Base-by-base conservation (phyloP, 2,329 filamentous ascomycete genomes). In the Aspergillus sclerotialis region DNA sequence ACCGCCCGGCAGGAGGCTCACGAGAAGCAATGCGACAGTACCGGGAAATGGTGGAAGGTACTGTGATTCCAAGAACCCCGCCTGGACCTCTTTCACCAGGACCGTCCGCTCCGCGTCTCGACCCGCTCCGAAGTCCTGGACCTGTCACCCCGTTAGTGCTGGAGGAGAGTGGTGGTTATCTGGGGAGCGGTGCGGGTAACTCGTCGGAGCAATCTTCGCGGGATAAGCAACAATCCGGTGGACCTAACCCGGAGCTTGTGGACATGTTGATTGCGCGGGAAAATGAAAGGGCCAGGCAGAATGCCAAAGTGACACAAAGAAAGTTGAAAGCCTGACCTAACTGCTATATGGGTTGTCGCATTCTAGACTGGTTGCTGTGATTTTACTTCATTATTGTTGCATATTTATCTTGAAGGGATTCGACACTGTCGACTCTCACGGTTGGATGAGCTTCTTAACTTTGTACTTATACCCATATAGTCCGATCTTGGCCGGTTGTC, bases 131-230 rank as follows among this genome's bases (percentile, higher is more conserved):
- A 23, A 69, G 65, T 33, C 65, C 66, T 2, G 66, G 65, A 2
- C 63, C 64, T 0, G 66, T 69, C 23, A 69, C 66, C 4, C 66
- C 66, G 9, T 46, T 69, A 30, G 59, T 53, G 1, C 51, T 69
- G 7, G 63, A 63, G 33, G 54, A 64, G 19, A 50, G 56, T 5
- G 57, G 61, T 27, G 61, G 60, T 32, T 69, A 68, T 36, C 51
- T 69, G 8, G 51, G 53, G 4, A 54, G 56, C 6, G 61, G 63
- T 14, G 43, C 52, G 16, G 40, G 45, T n/a, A 41, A 37, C 24
- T 33, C 40, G 10, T 45, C 42, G 5, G 42, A 44, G 7, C 42
- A 43, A 7, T 36, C 39, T 9, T 36, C 48, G 14, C 42, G 52
- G 24, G 53, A 53, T 13, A 19, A 33, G 21, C 36, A 40, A 27